phyloP scores from a whole-genome alignment of 768 basidiomycete species.

The Auriscalpium vulgare region DNA sequence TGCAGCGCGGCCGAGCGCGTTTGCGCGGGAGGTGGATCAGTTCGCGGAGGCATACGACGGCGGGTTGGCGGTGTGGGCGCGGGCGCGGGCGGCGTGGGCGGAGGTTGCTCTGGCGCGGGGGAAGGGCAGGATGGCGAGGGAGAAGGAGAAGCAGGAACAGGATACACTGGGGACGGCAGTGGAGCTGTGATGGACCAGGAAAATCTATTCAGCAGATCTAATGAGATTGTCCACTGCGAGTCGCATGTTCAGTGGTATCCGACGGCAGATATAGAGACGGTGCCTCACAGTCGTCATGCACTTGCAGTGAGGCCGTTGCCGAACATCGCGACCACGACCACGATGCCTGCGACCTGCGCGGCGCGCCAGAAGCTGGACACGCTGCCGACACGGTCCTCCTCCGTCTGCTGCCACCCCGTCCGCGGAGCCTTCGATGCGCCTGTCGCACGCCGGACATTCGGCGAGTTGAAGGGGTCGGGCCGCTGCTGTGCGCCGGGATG shows the following conservation, averaged over 20 bases:
- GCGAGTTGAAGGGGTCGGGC: not conserved
- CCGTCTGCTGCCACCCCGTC: slow-evolving; percentile 8
- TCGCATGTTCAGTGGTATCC: too few relatives aligned
- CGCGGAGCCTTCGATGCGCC: slow-evolving; percentile 2
- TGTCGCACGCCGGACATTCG: not conserved
- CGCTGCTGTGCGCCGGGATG: slow-evolving; percentile 2
- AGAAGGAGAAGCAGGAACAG: slow-evolving; percentile 36
- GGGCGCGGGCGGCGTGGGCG: slow-evolving; percentile 51
- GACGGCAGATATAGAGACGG: too few relatives aligned
- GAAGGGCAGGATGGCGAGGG: slow-evolving; percentile 65
- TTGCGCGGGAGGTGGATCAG: slow-evolving; percentile 38
- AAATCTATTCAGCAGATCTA: not conserved
- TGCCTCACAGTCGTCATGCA: not conserved
- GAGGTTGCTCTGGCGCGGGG: slow-evolving; percentile 64
- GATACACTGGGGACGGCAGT: slow-evolving; percentile 10
- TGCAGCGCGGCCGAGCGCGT: slow-evolving; percentile 14
- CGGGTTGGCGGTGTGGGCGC: slow-evolving; percentile 34
- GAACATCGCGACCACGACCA: slow-evolving; percentile 7
- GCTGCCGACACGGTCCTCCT: slow-evolving; percentile 6
- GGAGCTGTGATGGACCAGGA: slow-evolving; percentile 5
- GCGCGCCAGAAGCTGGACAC: slow-evolving; percentile 13
- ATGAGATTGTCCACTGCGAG: not conserved
- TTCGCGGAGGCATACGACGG: slow-evolving; percentile 51
- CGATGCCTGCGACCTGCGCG: slow-evolving; percentile 10
- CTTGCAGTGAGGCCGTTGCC: not conserved